Evolutionary conservation across 2,329 filamentous ascomycete species (phyloP), one percentile per base, ranked within the genome.

Genomic region (Sporothrix curviconia): DNA sequence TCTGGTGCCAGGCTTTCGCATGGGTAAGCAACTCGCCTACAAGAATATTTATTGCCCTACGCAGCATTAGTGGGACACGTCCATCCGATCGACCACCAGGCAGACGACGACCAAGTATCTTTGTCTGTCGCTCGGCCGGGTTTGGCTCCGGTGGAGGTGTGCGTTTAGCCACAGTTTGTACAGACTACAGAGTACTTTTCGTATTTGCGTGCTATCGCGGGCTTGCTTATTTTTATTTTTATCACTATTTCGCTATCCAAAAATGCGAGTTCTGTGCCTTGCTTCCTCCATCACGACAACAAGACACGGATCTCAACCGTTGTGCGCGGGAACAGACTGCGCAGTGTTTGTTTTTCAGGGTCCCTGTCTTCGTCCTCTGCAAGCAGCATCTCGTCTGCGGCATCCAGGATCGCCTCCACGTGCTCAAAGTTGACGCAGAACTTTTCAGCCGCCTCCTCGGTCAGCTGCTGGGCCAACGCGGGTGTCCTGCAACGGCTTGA

Each of bases 381-480:
- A 1, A 22, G 61, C 1, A 54, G 39, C n/a, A 69, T 39, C 60
- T 73, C 72, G 60, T 78, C 76, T 25, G 71, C 71, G 6, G 72
- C 68, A 32, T 76, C 68, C 34, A 84, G 71, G 55, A 78, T 68
- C 52, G 75, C 71, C 64, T 84, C 81, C 2, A 82, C 67, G 53
- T 77, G 74, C 66, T 82, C 90, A 71, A 97, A 99, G 65, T 94
- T 89, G 32, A 81, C 78, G 64, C 91, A 95, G 72, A 99, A 99
- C 55, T 76, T 79, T 64, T 90, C 85, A 0, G 91, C 89, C 0
- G 92, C 92, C 62, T 88, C 83, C 65, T 95, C 89, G 0, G 90
- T 94, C 50, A 96, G 82, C 47, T 85, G 78, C 49, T 89, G 82
- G 14, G 87, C 86, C 58, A 95, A 74, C 11, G n/a, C 78, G 78